Conservation (phyloP, 148 eudicot genomes). For the Camellia granthamiana region DNA sequence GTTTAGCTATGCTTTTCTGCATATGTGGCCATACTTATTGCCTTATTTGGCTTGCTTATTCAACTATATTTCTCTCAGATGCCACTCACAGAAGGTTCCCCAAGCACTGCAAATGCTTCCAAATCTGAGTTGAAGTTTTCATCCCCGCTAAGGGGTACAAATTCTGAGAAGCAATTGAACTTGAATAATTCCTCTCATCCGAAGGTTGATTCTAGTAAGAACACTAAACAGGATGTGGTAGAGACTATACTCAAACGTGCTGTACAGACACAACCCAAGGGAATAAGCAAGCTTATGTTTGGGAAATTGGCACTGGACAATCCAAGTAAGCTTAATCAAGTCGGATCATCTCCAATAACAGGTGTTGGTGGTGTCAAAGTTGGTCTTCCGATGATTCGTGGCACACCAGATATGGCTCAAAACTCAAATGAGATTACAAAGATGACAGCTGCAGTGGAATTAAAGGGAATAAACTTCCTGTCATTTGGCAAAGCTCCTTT, state of each 20-base stretch:
- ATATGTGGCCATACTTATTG: neutral
- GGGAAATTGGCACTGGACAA: constrained; percentile 34
- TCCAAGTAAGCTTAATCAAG: constrained; percentile 29
- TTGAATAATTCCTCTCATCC: neutral
- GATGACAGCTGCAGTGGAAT: constrained; percentile 16
- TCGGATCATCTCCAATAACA: constrained; percentile 25
- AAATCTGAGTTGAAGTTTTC: constrained; percentile 23
- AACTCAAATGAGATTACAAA: constrained; percentile 22
- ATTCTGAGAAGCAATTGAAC: constrained; percentile 29
- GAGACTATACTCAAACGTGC: constrained; percentile 20
- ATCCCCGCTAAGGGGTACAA: constrained; percentile 24
- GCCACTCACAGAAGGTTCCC: constrained; percentile 28
- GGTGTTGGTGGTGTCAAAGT: constrained; percentile 26
- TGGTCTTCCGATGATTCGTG: constrained; percentile 17
- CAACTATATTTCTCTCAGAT: constrained; percentile 28
- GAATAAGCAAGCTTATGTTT: constrained; percentile 54
- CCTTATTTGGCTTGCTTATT: neutral
- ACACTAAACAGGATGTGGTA: constrained; percentile 18
- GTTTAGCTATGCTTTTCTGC: neutral
- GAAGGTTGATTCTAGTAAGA: constrained; percentile 20
- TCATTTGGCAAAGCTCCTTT: constrained; percentile 30
- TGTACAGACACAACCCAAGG: constrained; percentile 45
- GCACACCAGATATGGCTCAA: constrained; percentile 12
- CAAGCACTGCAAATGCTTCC: constrained; percentile 16
- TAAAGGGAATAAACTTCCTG: constrained; percentile 34